Evolutionary conservation across 768 basidiomycete genomes (phyloP), one percentile per base, ranked within the genome.

Genomic region (Candolleomyces eurysporus): DNA sequence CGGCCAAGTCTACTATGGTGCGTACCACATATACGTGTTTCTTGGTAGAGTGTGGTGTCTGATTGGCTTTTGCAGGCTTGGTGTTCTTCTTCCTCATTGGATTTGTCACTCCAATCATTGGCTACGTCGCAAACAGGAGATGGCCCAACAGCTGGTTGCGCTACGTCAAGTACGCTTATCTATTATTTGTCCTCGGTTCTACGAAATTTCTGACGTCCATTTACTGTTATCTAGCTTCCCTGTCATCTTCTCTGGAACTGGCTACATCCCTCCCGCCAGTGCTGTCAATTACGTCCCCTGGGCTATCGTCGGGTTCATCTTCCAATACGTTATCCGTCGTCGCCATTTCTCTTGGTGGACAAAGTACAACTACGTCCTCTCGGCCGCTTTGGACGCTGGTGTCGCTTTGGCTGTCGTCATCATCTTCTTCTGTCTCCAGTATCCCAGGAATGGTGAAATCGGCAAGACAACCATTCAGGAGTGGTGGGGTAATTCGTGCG

Each of bases 21-120:
- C 50, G 69, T 67, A 58, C 17, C 32, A 10, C 54, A 19, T 16
- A 22, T 48, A 26, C 3, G 36, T 21, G 8, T 56, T 48, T 14
- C n/a, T 43, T 56, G 22, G 22, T 17, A 26, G 49, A 22, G 57
- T 19, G 42, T 42, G 48, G 51, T 22, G 17, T 32, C 55, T 22
- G 42, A 30, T 58, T 43, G 54, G 21, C 49, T 51, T 51, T 67
- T 55, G 40, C 11, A 36, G 36, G 36, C 36, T 36, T 36, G 36
- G 36, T 36, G 36, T 36, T 85, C 71, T 92, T 91, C 77, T 94
- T 94, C 89, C 82, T 92, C 60, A 68, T 89, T 59, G 93, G 93
- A 17, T 81, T 86, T 53, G 10, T 87, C 54, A 79, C 82, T 56
- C 92, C 92, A 0, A 32, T 82, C 59, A 57, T 82, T 51, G 78